These are phyloP conservation scores for Funneliformis mosseae DNA, from an alignment of 192 early-diverging fungal genomes.

Conservation along the genomic window DNA sequence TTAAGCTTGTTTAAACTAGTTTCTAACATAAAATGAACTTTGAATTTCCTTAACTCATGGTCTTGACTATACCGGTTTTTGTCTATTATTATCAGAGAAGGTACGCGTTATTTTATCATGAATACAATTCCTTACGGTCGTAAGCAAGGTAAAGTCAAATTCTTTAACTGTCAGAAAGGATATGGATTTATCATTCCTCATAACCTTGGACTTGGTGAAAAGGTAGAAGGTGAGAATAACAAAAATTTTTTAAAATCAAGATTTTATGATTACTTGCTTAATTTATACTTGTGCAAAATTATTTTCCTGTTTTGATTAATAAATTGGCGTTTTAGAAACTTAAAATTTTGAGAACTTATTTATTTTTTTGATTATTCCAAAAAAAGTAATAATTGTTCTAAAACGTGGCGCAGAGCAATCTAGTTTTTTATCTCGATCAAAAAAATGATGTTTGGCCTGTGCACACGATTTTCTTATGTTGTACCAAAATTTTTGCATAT, in stretches of 20 bases:
- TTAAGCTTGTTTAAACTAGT: neutral
- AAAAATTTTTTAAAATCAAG: neutral
- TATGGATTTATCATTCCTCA: conserved; percentile 87
- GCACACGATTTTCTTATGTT: neutral
- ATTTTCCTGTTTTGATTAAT: neutral
- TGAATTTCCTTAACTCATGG: neutral
- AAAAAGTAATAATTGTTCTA: neutral
- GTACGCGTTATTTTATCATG: neutral
- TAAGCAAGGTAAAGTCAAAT: conserved; percentile 73
- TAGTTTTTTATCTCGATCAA: neutral
- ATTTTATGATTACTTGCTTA: neutral
- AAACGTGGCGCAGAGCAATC: neutral
- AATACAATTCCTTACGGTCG: conserved; percentile 34
- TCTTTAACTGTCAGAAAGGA: conserved; percentile 86
- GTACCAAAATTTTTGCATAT: conserved; percentile 6
- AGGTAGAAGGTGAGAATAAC: conserved; percentile 74
- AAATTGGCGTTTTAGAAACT: neutral
- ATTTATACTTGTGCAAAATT: neutral
- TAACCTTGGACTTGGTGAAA: conserved; percentile 56
- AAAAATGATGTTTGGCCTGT: neutral
- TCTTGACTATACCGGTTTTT: neutral
- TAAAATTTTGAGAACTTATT: conserved; percentile 5
- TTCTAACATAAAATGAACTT: neutral
- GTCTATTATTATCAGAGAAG: neutral
- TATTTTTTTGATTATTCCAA: conserved; percentile 16